These are phyloP conservation scores for Madurella mycetomatis DNA, from an alignment of 2,329 filamentous ascomycete species.

Conservation along the genomic window DNA sequence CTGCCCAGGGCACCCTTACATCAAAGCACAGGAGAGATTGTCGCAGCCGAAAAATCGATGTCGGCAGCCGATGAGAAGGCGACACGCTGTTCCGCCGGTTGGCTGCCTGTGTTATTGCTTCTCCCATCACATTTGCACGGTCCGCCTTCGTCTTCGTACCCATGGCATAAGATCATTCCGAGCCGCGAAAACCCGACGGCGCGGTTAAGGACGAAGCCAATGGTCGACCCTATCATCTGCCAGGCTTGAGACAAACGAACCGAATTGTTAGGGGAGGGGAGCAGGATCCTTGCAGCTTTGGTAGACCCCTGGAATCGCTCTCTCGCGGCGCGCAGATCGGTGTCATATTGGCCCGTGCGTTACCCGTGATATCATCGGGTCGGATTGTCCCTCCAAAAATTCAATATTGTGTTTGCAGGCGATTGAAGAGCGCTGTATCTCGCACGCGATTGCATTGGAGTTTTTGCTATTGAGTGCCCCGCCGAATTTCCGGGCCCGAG, in stretches of 20 bases:
- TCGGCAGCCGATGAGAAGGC: background rate
- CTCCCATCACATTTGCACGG: background rate
- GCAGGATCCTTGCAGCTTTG: background rate
- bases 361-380: no score
- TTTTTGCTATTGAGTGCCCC: no score
- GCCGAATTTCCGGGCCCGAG: no score
- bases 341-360: no score
- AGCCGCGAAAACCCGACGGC: conserved; percentile 10
- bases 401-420: background rate
- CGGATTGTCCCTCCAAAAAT: background rate
- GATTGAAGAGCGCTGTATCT: no score
- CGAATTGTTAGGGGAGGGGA: background rate
- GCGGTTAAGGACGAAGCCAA: background rate
- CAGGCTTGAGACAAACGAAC: background rate
- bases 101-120: background rate
- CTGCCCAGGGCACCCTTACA: conserved; percentile 14
- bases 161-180: background rate
- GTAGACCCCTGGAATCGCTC: no score
- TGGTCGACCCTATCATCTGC: background rate
- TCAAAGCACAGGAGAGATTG: background rate
- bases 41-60: background rate
- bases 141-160: background rate
- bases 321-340: no score
- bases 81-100: background rate
- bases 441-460: no score